Percentiles rank a stretch among this genome's conserved stretches.
phyloP scores from a whole-genome alignment of 768 basidiomycete species.

The Rhodotorula toruloides region DNA sequence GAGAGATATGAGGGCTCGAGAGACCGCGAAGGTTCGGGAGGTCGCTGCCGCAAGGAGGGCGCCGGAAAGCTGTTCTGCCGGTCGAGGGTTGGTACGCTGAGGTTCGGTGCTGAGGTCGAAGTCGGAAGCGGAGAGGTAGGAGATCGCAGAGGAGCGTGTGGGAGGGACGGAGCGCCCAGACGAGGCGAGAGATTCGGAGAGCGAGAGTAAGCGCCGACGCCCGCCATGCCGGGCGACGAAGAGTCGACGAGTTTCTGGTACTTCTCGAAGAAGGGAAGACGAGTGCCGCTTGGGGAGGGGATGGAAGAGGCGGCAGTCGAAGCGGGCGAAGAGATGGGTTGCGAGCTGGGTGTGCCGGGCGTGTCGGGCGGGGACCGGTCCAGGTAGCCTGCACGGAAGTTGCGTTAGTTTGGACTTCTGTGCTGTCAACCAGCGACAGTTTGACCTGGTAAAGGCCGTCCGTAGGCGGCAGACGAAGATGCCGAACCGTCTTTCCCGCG shows the following conservation, averaged over 20 bases:
- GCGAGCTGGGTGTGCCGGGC: constrained; percentile 2
- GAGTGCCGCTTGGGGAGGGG: constrained; percentile 4
- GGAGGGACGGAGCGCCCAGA: background rate
- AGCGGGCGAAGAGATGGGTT: constrained; percentile 6
- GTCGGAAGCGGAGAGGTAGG: background rate
- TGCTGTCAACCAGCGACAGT: background rate
- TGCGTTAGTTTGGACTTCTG: too few relatives aligned
- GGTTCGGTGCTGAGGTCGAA: background rate
- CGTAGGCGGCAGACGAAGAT: background rate
- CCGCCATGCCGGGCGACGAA: background rate
- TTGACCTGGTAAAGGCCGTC: background rate
- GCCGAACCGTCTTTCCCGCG: background rate
- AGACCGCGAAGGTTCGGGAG: background rate
- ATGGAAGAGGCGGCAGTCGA: constrained; percentile 8
- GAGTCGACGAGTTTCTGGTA: constrained; percentile 24
- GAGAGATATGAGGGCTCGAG: background rate
- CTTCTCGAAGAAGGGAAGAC: constrained; percentile 33
- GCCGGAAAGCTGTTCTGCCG: background rate
- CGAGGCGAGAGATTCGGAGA: background rate
- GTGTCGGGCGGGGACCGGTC: constrained; percentile 3
- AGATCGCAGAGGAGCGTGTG: background rate
- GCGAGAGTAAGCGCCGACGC: background rate
- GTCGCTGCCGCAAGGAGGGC: background rate
- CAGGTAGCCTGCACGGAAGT: too few relatives aligned
- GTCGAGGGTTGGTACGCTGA: background rate